Conservation (phyloP, 2,329 filamentous ascomycete species). For the Aspergillus pseudoterreus region DNA sequence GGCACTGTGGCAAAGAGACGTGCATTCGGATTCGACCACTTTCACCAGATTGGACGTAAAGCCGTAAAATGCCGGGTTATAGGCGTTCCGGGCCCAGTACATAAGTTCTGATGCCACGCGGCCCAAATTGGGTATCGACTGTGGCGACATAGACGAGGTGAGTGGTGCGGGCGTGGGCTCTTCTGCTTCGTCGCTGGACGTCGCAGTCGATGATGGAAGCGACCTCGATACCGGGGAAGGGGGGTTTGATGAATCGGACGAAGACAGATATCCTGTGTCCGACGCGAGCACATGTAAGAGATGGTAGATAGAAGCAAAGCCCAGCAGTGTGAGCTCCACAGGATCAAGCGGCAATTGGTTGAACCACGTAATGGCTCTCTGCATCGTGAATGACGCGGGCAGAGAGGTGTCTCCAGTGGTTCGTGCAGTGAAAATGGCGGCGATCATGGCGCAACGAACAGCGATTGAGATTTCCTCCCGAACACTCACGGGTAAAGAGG, state of each 20-base stretch:
- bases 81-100: constrained; percentile 44
- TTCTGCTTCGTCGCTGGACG: constrained; percentile 24
- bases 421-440: constrained; percentile 46
- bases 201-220: constrained; percentile 19
- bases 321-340: constrained; percentile 39
- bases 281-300: constrained; percentile 38
- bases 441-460: constrained; percentile 58
- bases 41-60: constrained; percentile 36
- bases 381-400: constrained; percentile 34
- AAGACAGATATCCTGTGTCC: constrained; percentile 37
- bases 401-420: constrained; percentile 27
- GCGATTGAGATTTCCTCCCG: constrained; percentile 54
- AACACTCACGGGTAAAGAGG: constrained; percentile 49
- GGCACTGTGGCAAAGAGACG: constrained; percentile 30
- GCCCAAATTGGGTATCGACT: constrained; percentile 31
- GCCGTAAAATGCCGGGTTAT: constrained; percentile 42
- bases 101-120: constrained; percentile 40
- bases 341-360: constrained; percentile 41
- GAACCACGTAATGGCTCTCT: constrained; percentile 42
- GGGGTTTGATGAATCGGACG: constrained; percentile 29
- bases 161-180: constrained; percentile 8
- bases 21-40: constrained; percentile 38
- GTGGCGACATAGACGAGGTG: constrained; percentile 13
- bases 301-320: constrained; percentile 41
- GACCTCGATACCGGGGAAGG: constrained; percentile 23